Conservation (phyloP, 371 early-diverging fungal genomes). For the Saksenaea vasiformis region DNA sequence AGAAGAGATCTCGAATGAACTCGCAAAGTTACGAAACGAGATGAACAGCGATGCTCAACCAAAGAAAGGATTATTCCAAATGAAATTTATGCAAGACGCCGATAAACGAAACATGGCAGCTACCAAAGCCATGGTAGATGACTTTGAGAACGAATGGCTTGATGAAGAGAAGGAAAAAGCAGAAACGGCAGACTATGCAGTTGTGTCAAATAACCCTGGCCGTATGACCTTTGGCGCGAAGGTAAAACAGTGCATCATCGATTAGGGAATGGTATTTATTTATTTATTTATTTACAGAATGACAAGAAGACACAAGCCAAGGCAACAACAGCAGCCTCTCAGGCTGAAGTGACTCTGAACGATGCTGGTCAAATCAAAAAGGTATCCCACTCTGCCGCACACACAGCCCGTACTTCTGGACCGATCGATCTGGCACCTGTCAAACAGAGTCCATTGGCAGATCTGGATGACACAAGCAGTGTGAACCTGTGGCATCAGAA, state of each 20-base stretch:
- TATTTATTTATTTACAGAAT: background rate
- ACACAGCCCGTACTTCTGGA: conserved; percentile 59
- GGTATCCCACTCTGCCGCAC: conserved; percentile 59
- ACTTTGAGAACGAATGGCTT: conserved; percentile 45
- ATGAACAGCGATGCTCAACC: conserved; percentile 56
- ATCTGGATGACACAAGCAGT: conserved; percentile 27
- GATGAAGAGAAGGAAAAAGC: conserved; percentile 44
- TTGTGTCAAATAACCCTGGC: conserved; percentile 59
- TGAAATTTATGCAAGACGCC: conserved; percentile 97
- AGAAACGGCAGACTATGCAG: conserved; percentile 29
- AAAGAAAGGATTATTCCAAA: conserved; percentile 85
- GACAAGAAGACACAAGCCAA: conserved; percentile 4
- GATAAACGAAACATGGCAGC: conserved; percentile 55
- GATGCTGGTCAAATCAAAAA: conserved; percentile 64
- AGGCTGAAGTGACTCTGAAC: conserved; percentile 32
- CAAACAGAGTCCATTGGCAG: conserved; percentile 24
- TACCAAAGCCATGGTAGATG: conserved; percentile 54
- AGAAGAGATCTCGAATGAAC: conserved; percentile 32
- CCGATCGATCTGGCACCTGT: conserved; percentile 47
- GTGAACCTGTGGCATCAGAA: conserved; percentile 70
- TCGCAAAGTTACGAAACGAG: conserved; percentile 48
- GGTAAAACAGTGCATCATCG: no score
- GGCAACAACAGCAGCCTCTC: background rate
- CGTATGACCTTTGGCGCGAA: conserved; percentile 62
- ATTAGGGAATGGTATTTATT: no score